Conservation (phyloP, 768 basidiomycete species). For the Kwoniella sp. region DNA sequence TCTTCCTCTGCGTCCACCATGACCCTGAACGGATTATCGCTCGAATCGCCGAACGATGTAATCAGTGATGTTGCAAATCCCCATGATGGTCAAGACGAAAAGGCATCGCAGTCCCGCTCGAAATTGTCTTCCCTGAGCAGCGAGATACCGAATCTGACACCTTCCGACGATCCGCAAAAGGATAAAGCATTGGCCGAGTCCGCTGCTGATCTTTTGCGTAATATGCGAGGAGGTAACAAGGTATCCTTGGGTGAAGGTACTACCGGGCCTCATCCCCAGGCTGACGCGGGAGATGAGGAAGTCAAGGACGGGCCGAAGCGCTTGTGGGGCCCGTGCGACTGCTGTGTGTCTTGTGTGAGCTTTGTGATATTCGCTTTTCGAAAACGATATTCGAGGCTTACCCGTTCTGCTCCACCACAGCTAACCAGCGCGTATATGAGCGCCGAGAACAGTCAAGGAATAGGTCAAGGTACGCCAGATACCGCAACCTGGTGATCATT, state of each 20-base stretch:
- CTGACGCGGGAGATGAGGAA: background rate
- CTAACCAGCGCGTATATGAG: slow-evolving; percentile 28
- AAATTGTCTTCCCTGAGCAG: background rate
- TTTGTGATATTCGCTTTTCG: background rate
- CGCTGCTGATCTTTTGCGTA: background rate
- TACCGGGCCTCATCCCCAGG: background rate
- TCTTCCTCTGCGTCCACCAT: slow-evolving; percentile 4
- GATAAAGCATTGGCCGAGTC: background rate
- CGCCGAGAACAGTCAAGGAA: slow-evolving; percentile 41
- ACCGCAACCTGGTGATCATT: background rate
- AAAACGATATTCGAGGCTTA: background rate
- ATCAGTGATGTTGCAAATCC: background rate
- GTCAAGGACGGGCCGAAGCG: slow-evolving; percentile 5
- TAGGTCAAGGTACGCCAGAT: slow-evolving; percentile 40
- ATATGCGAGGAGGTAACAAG: background rate
- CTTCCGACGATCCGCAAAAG: background rate
- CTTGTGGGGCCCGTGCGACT: slow-evolving; percentile 37
- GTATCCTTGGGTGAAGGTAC: slow-evolving; percentile 3
- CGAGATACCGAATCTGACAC: slow-evolving; percentile 10
- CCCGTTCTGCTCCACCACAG: background rate
- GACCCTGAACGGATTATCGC: background rate
- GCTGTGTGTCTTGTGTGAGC: slow-evolving; percentile 43
- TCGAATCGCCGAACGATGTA: background rate
- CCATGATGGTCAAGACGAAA: no score
- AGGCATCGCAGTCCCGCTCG: no score